phyloP scores from a whole-genome alignment of 208 protist species.

The Histomonas meleagridis region DNA sequence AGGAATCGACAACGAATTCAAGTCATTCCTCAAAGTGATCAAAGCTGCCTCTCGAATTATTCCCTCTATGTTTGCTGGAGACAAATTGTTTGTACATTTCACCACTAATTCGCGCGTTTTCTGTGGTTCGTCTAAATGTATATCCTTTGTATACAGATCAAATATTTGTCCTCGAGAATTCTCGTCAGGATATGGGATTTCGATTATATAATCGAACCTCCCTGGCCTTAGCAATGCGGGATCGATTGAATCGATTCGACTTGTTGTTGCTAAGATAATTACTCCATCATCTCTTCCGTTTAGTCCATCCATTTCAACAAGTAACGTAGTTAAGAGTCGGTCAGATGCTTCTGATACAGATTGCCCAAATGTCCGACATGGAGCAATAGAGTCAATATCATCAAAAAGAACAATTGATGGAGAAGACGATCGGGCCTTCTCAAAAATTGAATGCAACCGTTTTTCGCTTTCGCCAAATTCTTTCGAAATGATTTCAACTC shows the following conservation, averaged over 20 bases:
- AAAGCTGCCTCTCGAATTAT: conserved; percentile 17
- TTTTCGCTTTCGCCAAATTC: conserved; percentile 22
- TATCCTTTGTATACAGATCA: background rate
- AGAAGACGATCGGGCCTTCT: background rate
- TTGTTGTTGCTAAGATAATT: background rate
- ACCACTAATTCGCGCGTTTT: background rate
- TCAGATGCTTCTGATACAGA: background rate
- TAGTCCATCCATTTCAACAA: conserved; percentile 11
- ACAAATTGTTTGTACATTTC: background rate
- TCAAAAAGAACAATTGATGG: background rate
- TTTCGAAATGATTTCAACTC: background rate
- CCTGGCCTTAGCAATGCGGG: background rate
- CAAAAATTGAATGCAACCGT: background rate
- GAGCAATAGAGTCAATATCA: conserved; percentile 26
- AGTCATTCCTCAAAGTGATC: background rate
- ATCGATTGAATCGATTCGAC: background rate
- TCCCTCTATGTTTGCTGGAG: background rate
- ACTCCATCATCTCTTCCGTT: background rate
- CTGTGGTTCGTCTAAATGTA: background rate
- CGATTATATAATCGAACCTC: conserved; percentile 26
- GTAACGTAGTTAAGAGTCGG: background rate
- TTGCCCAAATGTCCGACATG: background rate
- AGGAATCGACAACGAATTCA: background rate
- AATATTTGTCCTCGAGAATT: background rate
- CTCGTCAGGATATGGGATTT: background rate